These are phyloP conservation scores for Mortierella sp. DNA, from an alignment of 371 early-diverging fungal species.

Conservation along the genomic window DNA sequence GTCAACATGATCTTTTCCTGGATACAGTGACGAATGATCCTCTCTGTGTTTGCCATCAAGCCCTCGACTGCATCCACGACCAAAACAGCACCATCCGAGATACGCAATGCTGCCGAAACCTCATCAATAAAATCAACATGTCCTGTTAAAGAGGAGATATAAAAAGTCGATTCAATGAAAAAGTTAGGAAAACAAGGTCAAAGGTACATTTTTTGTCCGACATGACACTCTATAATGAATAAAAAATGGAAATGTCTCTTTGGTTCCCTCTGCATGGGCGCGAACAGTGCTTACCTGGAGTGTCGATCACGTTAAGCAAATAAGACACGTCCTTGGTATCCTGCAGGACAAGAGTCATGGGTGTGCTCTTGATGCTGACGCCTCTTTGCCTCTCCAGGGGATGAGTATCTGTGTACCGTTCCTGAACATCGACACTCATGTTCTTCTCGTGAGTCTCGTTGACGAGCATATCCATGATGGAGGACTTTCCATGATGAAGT, in stretches of 20 bases:
- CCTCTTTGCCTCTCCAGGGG: conserved; percentile 92
- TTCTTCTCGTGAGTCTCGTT: conserved; percentile 83
- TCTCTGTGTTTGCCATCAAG: conserved; percentile 94
- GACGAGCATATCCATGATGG: conserved; percentile 93
- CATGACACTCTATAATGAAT: conserved; percentile 4
- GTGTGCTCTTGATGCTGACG: conserved; percentile 91
- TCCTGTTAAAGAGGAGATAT: conserved; percentile 55
- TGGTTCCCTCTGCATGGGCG: too few species aligned
- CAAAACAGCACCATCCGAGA: conserved; percentile 94
- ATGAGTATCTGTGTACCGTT: conserved; percentile 94
- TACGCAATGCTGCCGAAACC: conserved; percentile 84
- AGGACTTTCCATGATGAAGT: conserved; percentile 97
- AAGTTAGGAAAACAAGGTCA: background rate
- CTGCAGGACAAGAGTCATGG: conserved; percentile 92
- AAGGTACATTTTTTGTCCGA: background rate
- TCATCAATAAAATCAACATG: conserved; percentile 97
- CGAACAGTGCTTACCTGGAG: conserved; percentile 76
- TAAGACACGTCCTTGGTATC: conserved; percentile 89
- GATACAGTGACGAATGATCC: conserved; percentile 86
- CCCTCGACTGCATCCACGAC: conserved; percentile 98
- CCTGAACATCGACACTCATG: conserved; percentile 67
- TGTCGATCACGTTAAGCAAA: conserved; percentile 91
- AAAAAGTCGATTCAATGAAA: too few species aligned
- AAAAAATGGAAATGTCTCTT: conserved; percentile 7
- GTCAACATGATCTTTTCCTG: conserved; percentile 85